phyloP scores from a whole-genome alignment of 208 protist genomes.

The Balamuthia mandrillaris region DNA sequence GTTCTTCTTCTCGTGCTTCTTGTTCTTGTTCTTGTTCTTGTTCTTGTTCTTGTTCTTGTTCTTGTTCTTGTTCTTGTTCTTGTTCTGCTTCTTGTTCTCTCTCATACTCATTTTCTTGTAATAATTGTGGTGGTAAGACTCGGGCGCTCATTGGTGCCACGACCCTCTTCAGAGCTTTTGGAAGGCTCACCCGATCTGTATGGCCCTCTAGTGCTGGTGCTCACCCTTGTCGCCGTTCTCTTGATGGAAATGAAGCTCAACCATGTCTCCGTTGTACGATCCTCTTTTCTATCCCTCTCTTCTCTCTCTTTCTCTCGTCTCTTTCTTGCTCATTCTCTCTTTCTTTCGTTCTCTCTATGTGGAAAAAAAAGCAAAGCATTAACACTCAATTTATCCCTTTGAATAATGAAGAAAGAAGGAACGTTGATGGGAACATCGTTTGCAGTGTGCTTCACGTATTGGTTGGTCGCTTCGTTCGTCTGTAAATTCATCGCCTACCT shows the following conservation, averaged over 20 bases:
- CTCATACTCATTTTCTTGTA: slow-evolving; percentile 33
- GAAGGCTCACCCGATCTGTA: neutral
- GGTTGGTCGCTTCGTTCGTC: neutral
- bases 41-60: slow-evolving; percentile 7
- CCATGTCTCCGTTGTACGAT: neutral
- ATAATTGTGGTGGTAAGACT: slow-evolving; percentile 5
- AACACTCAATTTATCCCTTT: too few relatives aligned
- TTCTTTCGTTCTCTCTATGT: too few relatives aligned
- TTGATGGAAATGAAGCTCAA: neutral
- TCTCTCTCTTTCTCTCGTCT: too few relatives aligned
- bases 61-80: slow-evolving; percentile 10
- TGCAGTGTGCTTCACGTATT: neutral
- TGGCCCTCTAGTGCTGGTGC: neutral
- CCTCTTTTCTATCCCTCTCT: too few relatives aligned
- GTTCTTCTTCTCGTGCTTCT: neutral
- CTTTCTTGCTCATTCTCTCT: too few relatives aligned
- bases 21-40: neutral
- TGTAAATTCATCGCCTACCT: too few relatives aligned
- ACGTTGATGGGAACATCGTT: neutral
- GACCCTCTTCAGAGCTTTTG: neutral
- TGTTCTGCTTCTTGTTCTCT: neutral
- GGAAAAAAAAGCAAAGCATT: too few relatives aligned
- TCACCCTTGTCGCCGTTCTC: neutral
- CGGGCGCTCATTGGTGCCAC: neutral
- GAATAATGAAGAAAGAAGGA: too few relatives aligned